Conservation (phyloP, 495 filamentous ascomycete genomes). For the Schizothecium vesticola region DNA sequence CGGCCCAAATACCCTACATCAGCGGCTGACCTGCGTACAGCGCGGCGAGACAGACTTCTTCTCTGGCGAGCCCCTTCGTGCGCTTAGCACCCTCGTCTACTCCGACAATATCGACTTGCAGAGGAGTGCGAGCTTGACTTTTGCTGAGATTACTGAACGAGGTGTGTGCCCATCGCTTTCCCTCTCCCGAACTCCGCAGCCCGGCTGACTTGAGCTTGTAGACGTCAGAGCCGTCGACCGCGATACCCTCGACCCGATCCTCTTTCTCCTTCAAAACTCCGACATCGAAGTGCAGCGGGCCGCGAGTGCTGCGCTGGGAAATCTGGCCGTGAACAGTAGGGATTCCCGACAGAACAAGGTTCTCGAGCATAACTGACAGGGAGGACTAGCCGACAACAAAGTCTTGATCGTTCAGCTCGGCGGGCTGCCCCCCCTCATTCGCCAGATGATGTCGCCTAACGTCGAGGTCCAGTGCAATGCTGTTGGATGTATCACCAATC, state of each 20-base stretch:
- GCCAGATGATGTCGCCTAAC: constrained; percentile 98
- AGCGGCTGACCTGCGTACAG: constrained; percentile 43
- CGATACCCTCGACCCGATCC: constrained; percentile 90
- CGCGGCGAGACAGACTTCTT: constrained; percentile 97
- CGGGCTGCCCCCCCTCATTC: constrained; percentile 85
- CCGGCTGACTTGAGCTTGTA: constrained; percentile 35
- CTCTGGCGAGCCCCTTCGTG: constrained; percentile 89
- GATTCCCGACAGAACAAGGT: constrained; percentile 2
- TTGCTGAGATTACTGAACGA: constrained; percentile 97
- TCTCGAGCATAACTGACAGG: constrained; percentile 38
- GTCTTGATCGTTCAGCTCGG: constrained; percentile 90
- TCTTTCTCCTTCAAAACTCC: constrained; percentile 87
- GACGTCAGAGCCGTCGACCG: constrained; percentile 95
- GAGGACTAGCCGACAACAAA: constrained; percentile 82
- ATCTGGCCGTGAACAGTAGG: constrained; percentile 94
- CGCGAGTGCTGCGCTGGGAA: constrained; percentile 91
- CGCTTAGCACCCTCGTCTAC: constrained; percentile 91
- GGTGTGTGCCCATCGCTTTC: constrained; percentile 52
- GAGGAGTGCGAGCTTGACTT: constrained; percentile 93
- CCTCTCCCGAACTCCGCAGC: neutral
- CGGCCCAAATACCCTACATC: constrained; percentile 2
- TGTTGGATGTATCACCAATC: constrained; percentile 95
- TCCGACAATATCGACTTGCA: constrained; percentile 99
- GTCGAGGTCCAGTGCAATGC: constrained; percentile 99
- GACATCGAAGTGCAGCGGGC: constrained; percentile 97